Conservation (phyloP, 1,139 yeast genomes). For the Candida buenavistaensis region DNA sequence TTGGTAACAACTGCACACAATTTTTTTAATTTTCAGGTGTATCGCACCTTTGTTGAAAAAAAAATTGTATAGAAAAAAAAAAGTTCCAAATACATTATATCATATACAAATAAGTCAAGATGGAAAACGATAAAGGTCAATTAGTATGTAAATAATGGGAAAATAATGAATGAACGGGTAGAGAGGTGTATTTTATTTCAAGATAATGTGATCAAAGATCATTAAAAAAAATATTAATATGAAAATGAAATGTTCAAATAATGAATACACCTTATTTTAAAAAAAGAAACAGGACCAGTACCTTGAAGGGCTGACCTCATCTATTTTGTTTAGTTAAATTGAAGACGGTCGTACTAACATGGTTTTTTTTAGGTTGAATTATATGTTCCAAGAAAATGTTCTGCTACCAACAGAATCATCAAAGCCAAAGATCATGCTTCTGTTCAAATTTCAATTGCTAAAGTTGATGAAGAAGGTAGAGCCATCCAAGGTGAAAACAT, state of each 20-base stretch:
- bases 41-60: too few species aligned
- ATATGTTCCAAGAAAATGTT: constrained; percentile 99
- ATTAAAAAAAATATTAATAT: too few species aligned
- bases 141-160: constrained; percentile 96
- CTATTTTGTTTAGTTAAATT: too few species aligned
- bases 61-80: background rate
- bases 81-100: constrained; percentile 2
- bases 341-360: too few species aligned
- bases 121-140: constrained; percentile 99
- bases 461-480: constrained; percentile 89
- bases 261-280: too few species aligned
- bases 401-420: constrained; percentile 99
- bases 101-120: constrained; percentile 44
- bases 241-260: too few species aligned
- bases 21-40: background rate
- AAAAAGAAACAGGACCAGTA: too few species aligned
- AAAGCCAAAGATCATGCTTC: constrained; percentile 99
- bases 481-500: constrained; percentile 89
- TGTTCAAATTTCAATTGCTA: constrained; percentile 70
- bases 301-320: too few species aligned
- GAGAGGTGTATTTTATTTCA: too few species aligned
- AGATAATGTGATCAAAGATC: too few species aligned
- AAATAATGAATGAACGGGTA: too few species aligned
- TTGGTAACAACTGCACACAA: constrained; percentile 2
- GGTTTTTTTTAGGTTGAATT: constrained; percentile 77